Evolutionary conservation across 352 stramenopile genomes (phyloP), one percentile per base, ranked within the genome.

Genomic region (Phytophthora meadii): DNA sequence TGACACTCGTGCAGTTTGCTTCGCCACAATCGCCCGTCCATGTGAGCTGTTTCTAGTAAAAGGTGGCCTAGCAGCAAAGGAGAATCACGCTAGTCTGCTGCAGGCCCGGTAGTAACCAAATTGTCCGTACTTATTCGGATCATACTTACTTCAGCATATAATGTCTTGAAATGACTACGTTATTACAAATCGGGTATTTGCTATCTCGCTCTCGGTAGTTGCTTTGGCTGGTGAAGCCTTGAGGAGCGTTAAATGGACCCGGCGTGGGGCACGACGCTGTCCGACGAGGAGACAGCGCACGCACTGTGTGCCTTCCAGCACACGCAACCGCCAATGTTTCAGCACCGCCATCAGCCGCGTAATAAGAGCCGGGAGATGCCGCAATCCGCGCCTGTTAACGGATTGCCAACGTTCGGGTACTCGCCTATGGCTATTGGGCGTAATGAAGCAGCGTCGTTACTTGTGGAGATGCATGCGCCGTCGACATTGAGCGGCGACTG

Each of bases 51-150:
- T 22, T 22, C 19, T 22, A 22, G 19, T 22, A 22, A 22, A 22
- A 22, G 19, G 19, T 22, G 19, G 19, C 19, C 19, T 22, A 22
- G 19, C 19, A 22, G 1, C 19, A 22, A 22, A 22, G 19, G 98
- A 99, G 77, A 96, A 95, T 65, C 98, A 98, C 76, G 97, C 96
- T 0, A 30, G 4, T 30, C n/a, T n/a, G n/a, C n/a, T n/a, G n/a
- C n/a, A n/a, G n/a, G n/a, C n/a, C n/a, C n/a, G n/a, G n/a, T n/a
- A n/a, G n/a, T n/a, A n/a, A n/a, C n/a, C n/a, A n/a, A n/a, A 54
- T 15, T 28, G 22, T 56, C 37, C 37, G 12, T 53, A 53, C 30
- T 36, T 53, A 58, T 49, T 49, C 3, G 37, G 28, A 27, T 12
- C n/a, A 28, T 55, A 65, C 50, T 56, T 47, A 56, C 46, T 39